Percentiles rank a stretch among this genome's conserved stretches.
Evolutionary conservation across 2,329 filamentous ascomycete genomes (phyloP).

Genomic region (Dactylellina parvicollis): DNA sequence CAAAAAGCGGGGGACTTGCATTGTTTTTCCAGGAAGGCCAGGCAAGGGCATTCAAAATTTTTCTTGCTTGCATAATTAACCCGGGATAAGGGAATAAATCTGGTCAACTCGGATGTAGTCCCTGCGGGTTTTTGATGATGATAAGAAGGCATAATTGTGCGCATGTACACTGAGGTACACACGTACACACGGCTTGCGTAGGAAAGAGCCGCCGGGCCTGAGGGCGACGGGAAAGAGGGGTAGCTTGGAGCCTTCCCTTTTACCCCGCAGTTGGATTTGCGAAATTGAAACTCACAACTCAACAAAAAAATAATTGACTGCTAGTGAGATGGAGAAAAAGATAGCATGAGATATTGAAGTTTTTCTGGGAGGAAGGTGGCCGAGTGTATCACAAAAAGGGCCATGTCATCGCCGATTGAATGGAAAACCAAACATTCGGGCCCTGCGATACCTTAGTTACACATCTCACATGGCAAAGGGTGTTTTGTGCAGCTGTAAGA

Average conservation of each 20-base stretch:
- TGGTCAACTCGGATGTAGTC: slow-evolving; percentile 7
- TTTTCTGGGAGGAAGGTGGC: not conserved
- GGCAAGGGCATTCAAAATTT: not conserved
- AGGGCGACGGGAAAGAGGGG: slow-evolving; percentile 21
- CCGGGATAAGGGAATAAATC: not conserved
- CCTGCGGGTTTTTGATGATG: slow-evolving; percentile 1
- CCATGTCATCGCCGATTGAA: slow-evolving; percentile 10
- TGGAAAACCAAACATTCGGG: slow-evolving; percentile 8
- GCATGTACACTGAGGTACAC: slow-evolving; percentile 26
- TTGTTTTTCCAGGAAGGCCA: not conserved
- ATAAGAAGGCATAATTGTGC: slow-evolving; percentile 18
- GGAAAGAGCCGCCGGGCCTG: slow-evolving; percentile 28
- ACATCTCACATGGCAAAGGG: slow-evolving; percentile 1
- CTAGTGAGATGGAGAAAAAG: not conserved
- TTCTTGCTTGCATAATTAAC: slow-evolving; percentile 11
- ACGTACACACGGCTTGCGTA: slow-evolving; percentile 3
- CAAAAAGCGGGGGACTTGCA: not conserved
- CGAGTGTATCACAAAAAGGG: not conserved
- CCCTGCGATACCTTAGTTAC: not conserved
- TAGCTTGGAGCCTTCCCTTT: slow-evolving; percentile 2
- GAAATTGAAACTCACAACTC: slow-evolving; percentile 2
- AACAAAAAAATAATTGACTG: slow-evolving; percentile 10
- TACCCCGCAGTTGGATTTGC: slow-evolving; percentile 41
- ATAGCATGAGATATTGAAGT: not conserved
- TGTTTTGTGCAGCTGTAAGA: not conserved